Evolutionary conservation across 768 basidiomycete species (phyloP).

Genomic region (Lactarius psammicola): DNA sequence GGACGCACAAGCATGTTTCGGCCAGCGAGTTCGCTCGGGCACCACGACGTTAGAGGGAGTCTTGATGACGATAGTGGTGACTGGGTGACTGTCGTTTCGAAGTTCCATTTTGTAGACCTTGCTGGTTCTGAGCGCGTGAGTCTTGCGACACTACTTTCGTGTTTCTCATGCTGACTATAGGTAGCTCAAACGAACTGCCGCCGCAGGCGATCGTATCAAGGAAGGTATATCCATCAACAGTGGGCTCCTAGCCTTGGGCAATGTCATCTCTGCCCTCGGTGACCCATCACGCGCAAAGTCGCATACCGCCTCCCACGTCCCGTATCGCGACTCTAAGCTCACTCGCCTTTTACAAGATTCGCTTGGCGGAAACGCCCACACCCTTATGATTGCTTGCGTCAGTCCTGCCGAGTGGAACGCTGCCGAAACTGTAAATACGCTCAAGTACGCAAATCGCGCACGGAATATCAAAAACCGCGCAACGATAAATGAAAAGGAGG

Average conservation of each 20-base stretch:
- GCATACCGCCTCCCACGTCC: slow-evolving; percentile 83
- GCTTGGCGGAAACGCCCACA: slow-evolving; percentile 95
- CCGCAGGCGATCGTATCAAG: slow-evolving; percentile 93
- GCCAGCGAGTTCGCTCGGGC: slow-evolving; percentile 67
- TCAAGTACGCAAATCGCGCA: slow-evolving; percentile 97
- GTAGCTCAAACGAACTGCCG: slow-evolving; percentile 93
- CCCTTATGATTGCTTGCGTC: slow-evolving; percentile 98
- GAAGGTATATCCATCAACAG: slow-evolving; percentile 99
- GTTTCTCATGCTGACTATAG: slow-evolving; percentile 25
- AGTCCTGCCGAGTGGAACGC: slow-evolving; percentile 96
- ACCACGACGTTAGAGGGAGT: slow-evolving; percentile 29
- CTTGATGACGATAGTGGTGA: slow-evolving; percentile 69
- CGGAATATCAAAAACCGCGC: slow-evolving; percentile 96
- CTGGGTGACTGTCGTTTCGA: slow-evolving; percentile 88
- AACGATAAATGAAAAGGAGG: slow-evolving; percentile 89
- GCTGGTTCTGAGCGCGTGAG: slow-evolving; percentile 93
- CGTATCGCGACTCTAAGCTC: slow-evolving; percentile 98
- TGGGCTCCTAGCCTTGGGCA: slow-evolving; percentile 92
- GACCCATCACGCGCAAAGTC: slow-evolving; percentile 88
- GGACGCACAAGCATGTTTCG: slow-evolving; percentile 60
- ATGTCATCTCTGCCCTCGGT: slow-evolving; percentile 96
- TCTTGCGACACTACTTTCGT: slow-evolving; percentile 20
- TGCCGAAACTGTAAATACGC: slow-evolving; percentile 88
- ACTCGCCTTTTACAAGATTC: slow-evolving; percentile 96
- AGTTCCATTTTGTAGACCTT: slow-evolving; percentile 98